Evolutionary conservation across 129 eudicot genomes (phyloP), one percentile per base, ranked within the genome.

Genomic region (Flaveria trinervia): DNA sequence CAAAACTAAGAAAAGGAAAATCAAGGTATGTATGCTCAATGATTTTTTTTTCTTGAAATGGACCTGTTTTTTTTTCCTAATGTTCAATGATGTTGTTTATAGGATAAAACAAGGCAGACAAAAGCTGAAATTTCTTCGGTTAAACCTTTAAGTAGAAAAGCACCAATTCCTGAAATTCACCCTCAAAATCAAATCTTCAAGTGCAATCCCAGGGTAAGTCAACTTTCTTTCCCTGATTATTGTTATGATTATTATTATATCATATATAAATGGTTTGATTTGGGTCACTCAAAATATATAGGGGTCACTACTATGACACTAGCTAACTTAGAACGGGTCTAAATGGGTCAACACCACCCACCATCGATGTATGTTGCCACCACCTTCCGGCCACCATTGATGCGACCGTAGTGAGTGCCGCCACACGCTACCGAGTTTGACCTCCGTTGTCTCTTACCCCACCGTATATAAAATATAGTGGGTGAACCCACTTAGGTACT

Each of bases 101-200:
- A 92, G 96, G 81, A 73, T 55, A 67, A 75, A 33, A 22, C 79
- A 70, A 60, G 73, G 82, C 83, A 71, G 78, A 77, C 60, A 46
- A 84, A 72, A 73, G 76, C 77, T 17, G 68, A 72, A 77, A 57
- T 65, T 56, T 68, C 82, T 14, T 59, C 77, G 9, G 22, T 73
- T 7, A 86, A 73, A 51, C 41, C 71, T 15, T 67, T 61, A 69
- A 54, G 59, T 61, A 68, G 50, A 36, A 64, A 74, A 78, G 80
- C 80, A 71, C 81, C 49, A 23, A 73, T 68, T 57, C 52, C 83
- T 18, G 65, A 68, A 66, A 70, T 78, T 43, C 51, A 15, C 65
- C 55, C 73, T 64, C 16, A 64, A 64, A 64, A 64, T 30, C 69
- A 64, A 64, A 64, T 30, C 46, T 30, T 33, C 22, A 64, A 64